phyloP scores from a whole-genome alignment of 2,329 filamentous ascomycete genomes.

The Ophiostoma himal-ulmi region DNA sequence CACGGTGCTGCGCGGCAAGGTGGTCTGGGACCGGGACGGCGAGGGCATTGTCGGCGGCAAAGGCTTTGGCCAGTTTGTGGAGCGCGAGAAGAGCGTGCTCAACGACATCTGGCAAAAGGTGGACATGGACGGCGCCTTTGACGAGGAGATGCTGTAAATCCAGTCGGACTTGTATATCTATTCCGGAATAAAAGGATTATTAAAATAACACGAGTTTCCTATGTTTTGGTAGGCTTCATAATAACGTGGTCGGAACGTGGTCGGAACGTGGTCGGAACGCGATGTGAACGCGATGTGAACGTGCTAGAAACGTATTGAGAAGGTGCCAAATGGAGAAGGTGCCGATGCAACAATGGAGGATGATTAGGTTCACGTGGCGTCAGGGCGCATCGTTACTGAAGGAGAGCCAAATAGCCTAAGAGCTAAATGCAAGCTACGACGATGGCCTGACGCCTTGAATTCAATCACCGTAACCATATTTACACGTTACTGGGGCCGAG shows the following conservation, averaged over 20 bases:
- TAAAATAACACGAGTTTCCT: background rate
- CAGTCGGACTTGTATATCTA: background rate
- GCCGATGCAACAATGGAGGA: background rate
- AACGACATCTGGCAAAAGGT: conserved; percentile 27
- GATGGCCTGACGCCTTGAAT: background rate
- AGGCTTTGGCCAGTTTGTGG: conserved; percentile 46
- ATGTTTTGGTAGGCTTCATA: background rate
- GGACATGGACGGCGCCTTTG: conserved; percentile 24
- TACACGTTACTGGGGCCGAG: background rate
- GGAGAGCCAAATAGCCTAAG: background rate
- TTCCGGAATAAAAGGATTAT: background rate
- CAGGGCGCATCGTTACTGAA: background rate
- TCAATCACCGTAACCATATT: background rate
- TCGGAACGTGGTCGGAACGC: background rate
- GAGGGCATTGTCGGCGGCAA: conserved; percentile 45
- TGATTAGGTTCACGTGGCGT: background rate
- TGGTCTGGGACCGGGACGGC: conserved; percentile 53
- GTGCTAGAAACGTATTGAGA: background rate
- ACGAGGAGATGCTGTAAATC: conserved; percentile 25
- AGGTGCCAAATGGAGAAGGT: background rate
- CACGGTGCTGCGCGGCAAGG: conserved; percentile 52
- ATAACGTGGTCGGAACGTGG: background rate
- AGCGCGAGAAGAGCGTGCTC: conserved; percentile 33
- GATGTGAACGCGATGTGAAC: background rate
- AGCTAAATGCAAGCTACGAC: background rate